Evolutionary conservation across 2,329 filamentous ascomycete genomes (phyloP).

Genomic region (Fusarium sp.): DNA sequence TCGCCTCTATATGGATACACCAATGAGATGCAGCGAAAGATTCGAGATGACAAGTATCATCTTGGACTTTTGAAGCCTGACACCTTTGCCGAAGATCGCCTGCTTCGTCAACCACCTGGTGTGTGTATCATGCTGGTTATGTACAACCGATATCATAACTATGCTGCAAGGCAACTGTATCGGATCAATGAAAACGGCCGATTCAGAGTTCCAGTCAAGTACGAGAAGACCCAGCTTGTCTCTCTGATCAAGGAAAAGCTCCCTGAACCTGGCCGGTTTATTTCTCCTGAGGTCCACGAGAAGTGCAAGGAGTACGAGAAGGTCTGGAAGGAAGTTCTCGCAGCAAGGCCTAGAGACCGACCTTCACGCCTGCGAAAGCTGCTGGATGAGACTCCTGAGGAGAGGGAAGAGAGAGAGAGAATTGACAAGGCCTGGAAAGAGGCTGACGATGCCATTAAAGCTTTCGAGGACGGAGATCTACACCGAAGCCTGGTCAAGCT

Average conservation of each 20-base stretch:
- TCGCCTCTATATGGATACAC: slow-evolving; percentile 59
- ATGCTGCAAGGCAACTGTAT: slow-evolving; percentile 77
- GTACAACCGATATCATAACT: slow-evolving; percentile 84
- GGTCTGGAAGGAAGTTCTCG: neutral
- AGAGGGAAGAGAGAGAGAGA: neutral
- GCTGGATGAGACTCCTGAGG: neutral
- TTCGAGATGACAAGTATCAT: slow-evolving; percentile 52
- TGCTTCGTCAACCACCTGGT: slow-evolving; percentile 74
- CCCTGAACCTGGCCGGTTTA: neutral
- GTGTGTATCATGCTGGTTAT: slow-evolving; percentile 78
- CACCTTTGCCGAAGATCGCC: slow-evolving; percentile 73
- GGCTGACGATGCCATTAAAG: neutral
- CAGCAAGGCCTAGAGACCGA: neutral
- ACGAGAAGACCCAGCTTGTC: slow-evolving; percentile 5
- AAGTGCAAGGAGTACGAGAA: neutral
- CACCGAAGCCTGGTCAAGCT: neutral
- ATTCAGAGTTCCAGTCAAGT: slow-evolving; percentile 49
- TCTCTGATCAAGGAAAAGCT: slow-evolving; percentile 7
- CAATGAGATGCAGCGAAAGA: slow-evolving; percentile 51
- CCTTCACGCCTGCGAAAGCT: neutral
- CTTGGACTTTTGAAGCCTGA: slow-evolving; percentile 65
- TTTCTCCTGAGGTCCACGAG: neutral
- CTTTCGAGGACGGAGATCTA: neutral
- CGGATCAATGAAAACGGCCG: slow-evolving; percentile 59
- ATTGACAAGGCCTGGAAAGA: accelerated